Percentiles rank a stretch among this genome's conserved stretches.
phyloP scores from a whole-genome alignment of 768 basidiomycete species.

The Agaricus blazei region DNA sequence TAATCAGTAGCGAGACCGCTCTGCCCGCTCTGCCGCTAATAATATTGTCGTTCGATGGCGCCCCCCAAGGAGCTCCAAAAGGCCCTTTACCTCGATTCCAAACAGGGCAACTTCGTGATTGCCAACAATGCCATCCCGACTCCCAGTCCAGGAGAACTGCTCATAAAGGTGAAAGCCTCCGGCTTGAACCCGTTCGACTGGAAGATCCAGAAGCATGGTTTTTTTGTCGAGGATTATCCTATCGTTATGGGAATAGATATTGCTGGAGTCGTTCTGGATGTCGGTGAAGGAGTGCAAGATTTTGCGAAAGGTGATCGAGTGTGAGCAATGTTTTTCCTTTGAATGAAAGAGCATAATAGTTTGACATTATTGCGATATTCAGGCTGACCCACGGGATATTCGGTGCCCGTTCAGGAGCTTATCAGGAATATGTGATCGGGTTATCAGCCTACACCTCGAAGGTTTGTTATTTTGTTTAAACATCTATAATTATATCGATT shows the following conservation, averaged over 20 bases:
- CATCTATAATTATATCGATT: background rate
- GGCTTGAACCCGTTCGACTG: slow-evolving; percentile 51
- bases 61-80: slow-evolving; percentile 15
- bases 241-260: slow-evolving; percentile 42
- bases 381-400: slow-evolving; percentile 33
- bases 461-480: slow-evolving; percentile 14
- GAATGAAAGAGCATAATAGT: background rate
- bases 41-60: background rate
- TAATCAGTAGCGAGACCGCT: too few relatives aligned
- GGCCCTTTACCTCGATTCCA: slow-evolving; percentile 19
- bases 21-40: background rate
- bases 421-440: slow-evolving; percentile 35
- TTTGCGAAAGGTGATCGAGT: slow-evolving; percentile 49
- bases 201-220: slow-evolving; percentile 38
- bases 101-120: slow-evolving; percentile 24
- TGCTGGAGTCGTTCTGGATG: slow-evolving; percentile 43
- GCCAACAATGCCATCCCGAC: slow-evolving; percentile 26
- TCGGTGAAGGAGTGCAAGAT: slow-evolving; percentile 42
- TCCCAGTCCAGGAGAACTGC: slow-evolving; percentile 42
- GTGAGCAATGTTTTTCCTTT: slow-evolving; percentile 21
- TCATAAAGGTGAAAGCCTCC: slow-evolving; percentile 41
- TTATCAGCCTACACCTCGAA: slow-evolving; percentile 29
- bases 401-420: slow-evolving; percentile 27
- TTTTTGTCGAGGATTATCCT: slow-evolving; percentile 36
- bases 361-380: too few relatives aligned